Evolutionary conservation across 495 filamentous ascomycete genomes (phyloP).

Genomic region (Monascus purpureus): DNA sequence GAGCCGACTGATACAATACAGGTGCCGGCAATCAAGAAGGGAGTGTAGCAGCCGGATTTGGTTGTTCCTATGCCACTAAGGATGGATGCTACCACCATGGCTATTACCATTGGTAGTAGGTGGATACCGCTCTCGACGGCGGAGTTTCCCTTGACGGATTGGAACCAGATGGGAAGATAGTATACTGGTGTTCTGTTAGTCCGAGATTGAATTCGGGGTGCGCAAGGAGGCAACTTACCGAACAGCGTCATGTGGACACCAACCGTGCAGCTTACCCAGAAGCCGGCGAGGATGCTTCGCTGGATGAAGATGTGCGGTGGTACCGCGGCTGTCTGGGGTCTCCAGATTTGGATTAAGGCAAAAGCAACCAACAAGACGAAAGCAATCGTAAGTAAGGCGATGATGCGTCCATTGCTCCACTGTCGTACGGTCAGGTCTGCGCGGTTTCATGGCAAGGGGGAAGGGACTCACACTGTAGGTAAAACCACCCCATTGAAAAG

Average conservation of each 20-base stretch:
- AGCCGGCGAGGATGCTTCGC: slow-evolving; percentile 5
- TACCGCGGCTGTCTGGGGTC: slow-evolving; percentile 6
- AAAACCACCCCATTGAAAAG: background rate
- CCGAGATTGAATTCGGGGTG: background rate
- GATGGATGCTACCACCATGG: slow-evolving; percentile 10
- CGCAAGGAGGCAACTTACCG: background rate
- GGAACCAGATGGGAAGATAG: slow-evolving; percentile 23
- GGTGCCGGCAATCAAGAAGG: slow-evolving; percentile 16
- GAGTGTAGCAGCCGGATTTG: slow-evolving; percentile 25
- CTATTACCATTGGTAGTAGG: slow-evolving; percentile 16
- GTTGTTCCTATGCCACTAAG: slow-evolving; percentile 9
- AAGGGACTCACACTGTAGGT: slow-evolving; percentile 1
- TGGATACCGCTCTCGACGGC: slow-evolving; percentile 17
- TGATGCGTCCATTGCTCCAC: slow-evolving; percentile 34
- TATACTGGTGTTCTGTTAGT: slow-evolving; percentile 6
- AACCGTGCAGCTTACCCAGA: slow-evolving; percentile 3
- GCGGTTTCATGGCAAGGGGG: background rate
- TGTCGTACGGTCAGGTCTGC: background rate
- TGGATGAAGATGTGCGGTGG: slow-evolving; percentile 7
- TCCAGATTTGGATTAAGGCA: slow-evolving; percentile 25
- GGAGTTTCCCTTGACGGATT: slow-evolving; percentile 15
- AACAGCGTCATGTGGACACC: slow-evolving; percentile 3
- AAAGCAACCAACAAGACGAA: slow-evolving; percentile 25
- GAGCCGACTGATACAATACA: slow-evolving; percentile 16
- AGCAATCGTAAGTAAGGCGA: slow-evolving; percentile 31